Base-by-base conservation (phyloP, 306 rosid genomes). In the Quercus alba region DNA sequence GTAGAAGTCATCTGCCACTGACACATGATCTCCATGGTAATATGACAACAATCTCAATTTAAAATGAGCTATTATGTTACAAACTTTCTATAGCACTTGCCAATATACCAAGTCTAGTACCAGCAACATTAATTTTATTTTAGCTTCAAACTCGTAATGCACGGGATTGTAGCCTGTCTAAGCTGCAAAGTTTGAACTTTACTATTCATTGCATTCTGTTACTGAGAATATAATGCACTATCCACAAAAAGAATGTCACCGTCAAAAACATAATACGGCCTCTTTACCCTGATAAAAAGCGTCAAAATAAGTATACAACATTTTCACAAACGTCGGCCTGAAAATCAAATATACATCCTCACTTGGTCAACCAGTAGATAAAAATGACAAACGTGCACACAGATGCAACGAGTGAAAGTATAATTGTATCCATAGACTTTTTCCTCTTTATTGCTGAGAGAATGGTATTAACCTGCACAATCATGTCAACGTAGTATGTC, bases 311-410 rank as follows among this genome's bases (percentile, higher is more conserved):
- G 35, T 61, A 70, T 79, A 78, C 82, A 81, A 68, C 73, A 26
- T 75, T 68, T 79, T 77, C 73, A 82, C 56, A 76, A 80, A 61
- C 35, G 56, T 33, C 54, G 20, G 46, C 56, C 74, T 77, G 74
- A 82, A 68, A 38, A 30, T 54, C 68, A 51, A 38, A 18, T 31
- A 33, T 67, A 9, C 72, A 75, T 56, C 66, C 76, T 96, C 92
- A 96, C 86, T 96, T 96, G 86, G 89, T 77, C 87, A 91, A 74
- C 99, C 99, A 96, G 87, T 96, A 93, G 85, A 91, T 89, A 76
- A 90, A 81, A 76, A 91, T 91, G 77, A 95, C 96, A 89, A 91
- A 91, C 73, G 90, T 93, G 91, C 99, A 96, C 54, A 91, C 90
- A 2, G 98, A 93, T 78, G 97, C 97, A 13, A 93, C 93, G 3